These are phyloP conservation scores for Euphrasia confusa DNA, from an alignment of 257 asterid species.

Conservation along the genomic window DNA sequence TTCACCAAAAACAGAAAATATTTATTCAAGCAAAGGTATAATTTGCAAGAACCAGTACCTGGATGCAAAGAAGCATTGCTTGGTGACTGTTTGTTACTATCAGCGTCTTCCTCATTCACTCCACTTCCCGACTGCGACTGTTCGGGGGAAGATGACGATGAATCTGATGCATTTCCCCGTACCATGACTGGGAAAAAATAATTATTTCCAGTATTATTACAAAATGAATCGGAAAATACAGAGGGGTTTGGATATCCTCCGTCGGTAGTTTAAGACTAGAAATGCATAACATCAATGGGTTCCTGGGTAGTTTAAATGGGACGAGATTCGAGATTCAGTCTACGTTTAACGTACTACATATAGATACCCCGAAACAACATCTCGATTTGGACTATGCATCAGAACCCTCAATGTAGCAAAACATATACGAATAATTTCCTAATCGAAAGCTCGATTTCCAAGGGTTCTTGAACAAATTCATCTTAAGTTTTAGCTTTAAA, in stretches of 20 bases:
- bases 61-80: slow-evolving; percentile 33
- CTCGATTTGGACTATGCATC: background rate
- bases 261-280: slow-evolving; percentile 41
- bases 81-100: slow-evolving; percentile 44
- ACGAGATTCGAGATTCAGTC: no score
- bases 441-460: no score
- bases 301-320: slow-evolving; percentile 8
- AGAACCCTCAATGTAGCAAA: background rate
- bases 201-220: slow-evolving; percentile 39
- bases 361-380: background rate
- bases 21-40: no score
- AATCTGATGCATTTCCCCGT: slow-evolving; percentile 56
- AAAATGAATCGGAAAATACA: slow-evolving; percentile 51
- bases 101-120: slow-evolving; percentile 55
- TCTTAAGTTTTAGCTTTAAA: background rate
- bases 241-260: slow-evolving; percentile 39
- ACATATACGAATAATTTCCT: no score
- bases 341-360: background rate
- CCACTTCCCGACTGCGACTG: slow-evolving; percentile 69
- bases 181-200: slow-evolving; percentile 37
- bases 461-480: background rate
- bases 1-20: background rate
- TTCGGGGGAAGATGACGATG: slow-evolving; percentile 63
- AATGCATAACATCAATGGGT: slow-evolving; percentile 39
- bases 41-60: slow-evolving; percentile 35